A percentile compares a stretch with the other conserved stretches of the same genome.
Evolutionary conservation across 2,329 filamentous ascomycete genomes (phyloP).

Genomic region (Talaromyces atroroseus): DNA sequence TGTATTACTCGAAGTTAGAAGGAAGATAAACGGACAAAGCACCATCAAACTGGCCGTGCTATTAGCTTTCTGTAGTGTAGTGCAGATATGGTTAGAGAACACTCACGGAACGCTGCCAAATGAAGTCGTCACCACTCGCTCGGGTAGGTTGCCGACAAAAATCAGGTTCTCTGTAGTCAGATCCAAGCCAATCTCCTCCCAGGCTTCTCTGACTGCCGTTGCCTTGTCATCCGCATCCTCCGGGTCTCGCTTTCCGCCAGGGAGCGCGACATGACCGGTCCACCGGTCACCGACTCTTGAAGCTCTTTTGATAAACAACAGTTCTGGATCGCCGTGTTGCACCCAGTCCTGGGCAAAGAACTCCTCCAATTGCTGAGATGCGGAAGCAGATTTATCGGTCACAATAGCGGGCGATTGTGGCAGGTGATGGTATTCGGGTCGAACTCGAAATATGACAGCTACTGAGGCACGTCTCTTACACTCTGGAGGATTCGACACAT

Average conservation of each 20-base stretch:
- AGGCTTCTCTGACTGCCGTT: conserved; percentile 59
- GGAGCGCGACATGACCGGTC: conserved; percentile 64
- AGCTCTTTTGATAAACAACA: conserved; percentile 67
- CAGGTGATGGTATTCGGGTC: conserved; percentile 53
- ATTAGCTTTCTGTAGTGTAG: background rate
- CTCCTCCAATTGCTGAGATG: conserved; percentile 42
- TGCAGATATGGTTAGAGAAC: background rate
- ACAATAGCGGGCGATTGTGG: conserved; percentile 30
- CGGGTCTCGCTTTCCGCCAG: conserved; percentile 62
- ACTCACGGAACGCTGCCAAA: conserved; percentile 61
- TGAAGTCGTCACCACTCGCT: conserved; percentile 60
- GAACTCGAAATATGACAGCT: conserved; percentile 58
- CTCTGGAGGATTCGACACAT: conserved; percentile 41
- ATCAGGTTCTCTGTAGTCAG: conserved; percentile 45
- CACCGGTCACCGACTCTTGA: conserved; percentile 61
- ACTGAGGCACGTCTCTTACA: conserved; percentile 60
- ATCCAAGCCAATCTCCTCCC: conserved; percentile 62
- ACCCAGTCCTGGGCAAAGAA: conserved; percentile 65
- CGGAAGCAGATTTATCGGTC: conserved; percentile 19
- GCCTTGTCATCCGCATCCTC: conserved; percentile 58
- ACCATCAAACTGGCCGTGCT: conserved; percentile 54
- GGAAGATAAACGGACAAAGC: conserved; percentile 62
- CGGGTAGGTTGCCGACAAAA: conserved; percentile 57
- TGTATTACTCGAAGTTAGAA: conserved; percentile 52
- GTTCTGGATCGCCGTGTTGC: conserved; percentile 59